Percentiles rank a stretch among this genome's conserved stretches.
phyloP scores from a whole-genome alignment of 495 filamentous ascomycete genomes.

The Friedmanniomyces endolithicus region DNA sequence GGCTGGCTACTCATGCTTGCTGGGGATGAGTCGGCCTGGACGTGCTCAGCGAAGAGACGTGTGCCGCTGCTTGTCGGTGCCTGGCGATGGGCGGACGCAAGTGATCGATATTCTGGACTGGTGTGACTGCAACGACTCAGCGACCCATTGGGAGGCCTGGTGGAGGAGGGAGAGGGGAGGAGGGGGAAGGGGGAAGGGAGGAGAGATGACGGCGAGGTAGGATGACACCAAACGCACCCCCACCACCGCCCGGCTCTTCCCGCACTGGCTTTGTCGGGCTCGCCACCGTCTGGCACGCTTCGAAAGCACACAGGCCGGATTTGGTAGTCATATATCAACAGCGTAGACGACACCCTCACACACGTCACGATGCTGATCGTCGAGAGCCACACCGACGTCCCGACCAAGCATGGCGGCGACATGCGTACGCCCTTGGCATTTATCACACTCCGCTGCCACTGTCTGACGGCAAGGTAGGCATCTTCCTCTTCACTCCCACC shows the following conservation, averaged over 20 bases:
- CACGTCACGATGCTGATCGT: constrained; percentile 62
- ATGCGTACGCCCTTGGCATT: constrained; percentile 42
- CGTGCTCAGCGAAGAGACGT: constrained; percentile 10
- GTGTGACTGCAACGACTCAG: background rate
- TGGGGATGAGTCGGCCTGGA: background rate
- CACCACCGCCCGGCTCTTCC: background rate
- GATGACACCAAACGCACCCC: background rate
- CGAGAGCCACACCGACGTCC: constrained; percentile 55
- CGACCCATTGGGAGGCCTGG: constrained; percentile 2
- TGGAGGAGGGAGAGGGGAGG: background rate
- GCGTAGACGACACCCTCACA: no score
- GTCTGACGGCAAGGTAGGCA: constrained; percentile 41
- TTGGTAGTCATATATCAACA: no score
- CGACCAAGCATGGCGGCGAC: constrained; percentile 49
- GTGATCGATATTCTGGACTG: background rate
- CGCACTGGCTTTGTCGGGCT: background rate
- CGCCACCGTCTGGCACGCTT: no score
- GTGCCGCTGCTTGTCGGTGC: constrained; percentile 3
- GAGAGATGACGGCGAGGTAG: background rate
- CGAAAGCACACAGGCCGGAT: no score
- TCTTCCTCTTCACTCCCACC: constrained; percentile 79
- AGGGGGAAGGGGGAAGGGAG: background rate
- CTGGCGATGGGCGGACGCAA: constrained; percentile 1
- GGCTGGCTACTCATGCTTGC: constrained; percentile 15
- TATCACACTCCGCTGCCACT: background rate